These are phyloP conservation scores for Peronospora tabacina DNA, from an alignment of 352 stramenopile genomes.

Conservation along the genomic window DNA sequence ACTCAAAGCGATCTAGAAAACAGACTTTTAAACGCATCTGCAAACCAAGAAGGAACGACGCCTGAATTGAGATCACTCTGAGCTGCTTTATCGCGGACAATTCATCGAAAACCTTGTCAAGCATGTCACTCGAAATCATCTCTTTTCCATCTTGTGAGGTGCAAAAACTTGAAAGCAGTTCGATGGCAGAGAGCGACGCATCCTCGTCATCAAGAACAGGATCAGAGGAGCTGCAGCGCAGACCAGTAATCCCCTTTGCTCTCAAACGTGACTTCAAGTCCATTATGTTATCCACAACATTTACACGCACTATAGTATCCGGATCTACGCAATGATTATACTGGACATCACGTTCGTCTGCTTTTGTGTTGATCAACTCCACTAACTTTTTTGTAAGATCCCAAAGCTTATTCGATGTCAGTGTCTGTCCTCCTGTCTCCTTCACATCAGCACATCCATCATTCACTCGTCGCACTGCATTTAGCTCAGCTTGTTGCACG, in stretches of 20 bases:
- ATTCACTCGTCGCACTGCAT: neutral
- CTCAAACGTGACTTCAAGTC: conserved; percentile 15
- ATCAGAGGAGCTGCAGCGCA: neutral
- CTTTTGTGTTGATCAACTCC: neutral
- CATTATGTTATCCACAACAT: neutral
- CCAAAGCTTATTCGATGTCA: conserved; percentile 9
- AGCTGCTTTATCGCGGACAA: conserved; percentile 13
- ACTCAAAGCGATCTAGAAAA: conserved; percentile 10
- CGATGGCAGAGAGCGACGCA: conserved; percentile 10
- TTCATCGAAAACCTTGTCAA: conserved; percentile 22
- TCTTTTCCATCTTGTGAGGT: neutral
- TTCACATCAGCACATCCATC: neutral
- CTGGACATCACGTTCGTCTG: neutral
- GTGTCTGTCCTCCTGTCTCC: neutral
- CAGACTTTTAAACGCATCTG: conserved; percentile 17
- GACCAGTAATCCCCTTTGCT: neutral
- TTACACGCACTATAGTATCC: neutral
- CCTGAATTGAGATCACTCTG: conserved; percentile 19
- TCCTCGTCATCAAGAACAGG: conserved; percentile 4
- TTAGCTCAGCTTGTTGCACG: conserved; percentile 17
- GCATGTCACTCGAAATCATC: conserved; percentile 6
- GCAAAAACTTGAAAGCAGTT: conserved; percentile 12
- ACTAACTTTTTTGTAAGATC: conserved; percentile 9
- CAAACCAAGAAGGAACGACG: conserved; percentile 26
- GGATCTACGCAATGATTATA: too few relatives aligned